Evolutionary conservation across 768 basidiomycete genomes (phyloP).

Genomic region (Macrocybe gigantea): DNA sequence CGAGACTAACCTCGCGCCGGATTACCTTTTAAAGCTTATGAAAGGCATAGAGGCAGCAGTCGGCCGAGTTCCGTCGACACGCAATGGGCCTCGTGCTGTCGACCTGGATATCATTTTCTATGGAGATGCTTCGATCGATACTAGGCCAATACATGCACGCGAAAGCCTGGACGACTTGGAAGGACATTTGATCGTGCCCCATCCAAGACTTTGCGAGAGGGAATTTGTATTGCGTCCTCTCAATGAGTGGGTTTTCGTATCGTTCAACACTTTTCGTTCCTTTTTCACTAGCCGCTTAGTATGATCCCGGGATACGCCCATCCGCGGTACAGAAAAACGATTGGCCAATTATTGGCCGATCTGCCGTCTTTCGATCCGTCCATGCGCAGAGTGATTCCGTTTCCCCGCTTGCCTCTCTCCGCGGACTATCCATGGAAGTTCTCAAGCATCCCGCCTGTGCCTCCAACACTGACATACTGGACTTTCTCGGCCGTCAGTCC

Average conservation of each 20-base stretch:
- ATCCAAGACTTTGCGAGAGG: conserved; percentile 73
- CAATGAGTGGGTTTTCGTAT: conserved; percentile 61
- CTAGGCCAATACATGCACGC: conserved; percentile 34
- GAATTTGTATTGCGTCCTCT: conserved; percentile 91
- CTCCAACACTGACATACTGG: conserved; percentile 48
- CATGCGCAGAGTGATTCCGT: conserved; percentile 73
- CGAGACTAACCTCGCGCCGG: conserved; percentile 63
- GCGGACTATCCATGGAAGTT: conserved; percentile 13
- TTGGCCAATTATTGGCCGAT: conserved; percentile 40
- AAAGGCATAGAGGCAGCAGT: conserved; percentile 71
- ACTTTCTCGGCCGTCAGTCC: conserved; percentile 23
- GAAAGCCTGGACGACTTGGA: conserved; percentile 44
- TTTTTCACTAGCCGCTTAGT: conserved; percentile 30
- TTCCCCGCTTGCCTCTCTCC: conserved; percentile 49
- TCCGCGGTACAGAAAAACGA: conserved; percentile 45
- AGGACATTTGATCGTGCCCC: conserved; percentile 78
- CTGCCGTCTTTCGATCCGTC: conserved; percentile 33
- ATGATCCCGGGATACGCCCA: conserved; percentile 75
- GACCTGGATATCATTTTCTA: conserved; percentile 88
- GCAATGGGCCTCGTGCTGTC: conserved; percentile 84
- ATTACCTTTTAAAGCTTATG: conserved; percentile 50
- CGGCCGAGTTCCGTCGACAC: conserved; percentile 72
- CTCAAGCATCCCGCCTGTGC: conserved; percentile 26
- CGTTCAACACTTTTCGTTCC: neutral
- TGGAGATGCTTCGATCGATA: conserved; percentile 54